Evolutionary conservation across 2,329 filamentous ascomycete species (phyloP), one percentile per base, ranked within the genome.

Genomic region (Myriosclerotinia curreyana): DNA sequence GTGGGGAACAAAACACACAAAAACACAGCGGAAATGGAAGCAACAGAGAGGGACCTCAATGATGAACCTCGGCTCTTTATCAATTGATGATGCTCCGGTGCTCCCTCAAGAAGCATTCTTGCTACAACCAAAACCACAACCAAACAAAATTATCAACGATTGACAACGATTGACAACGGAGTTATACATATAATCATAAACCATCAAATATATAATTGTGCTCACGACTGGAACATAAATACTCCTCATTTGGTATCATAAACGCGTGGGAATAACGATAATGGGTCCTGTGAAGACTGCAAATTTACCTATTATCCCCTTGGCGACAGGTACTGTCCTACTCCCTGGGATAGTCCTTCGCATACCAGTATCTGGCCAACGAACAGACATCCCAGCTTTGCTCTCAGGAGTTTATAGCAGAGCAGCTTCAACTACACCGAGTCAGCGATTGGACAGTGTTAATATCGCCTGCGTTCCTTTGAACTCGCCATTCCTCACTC

Each of bases 391-490:
- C 69, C 89, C 92, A 61, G 90, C 94, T 59, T 85, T 98, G 52
- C 86, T 99, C 64, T 90, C 92, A 25, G 88, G 89, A 70, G 85
- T 96, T 66, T 94, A 96, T 77, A 90, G 90, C 72, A 86, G 87
- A 70, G 87, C 88, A 36, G 82, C 89, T 42, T 84, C 85, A 49
- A 88, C 87, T 71, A 84, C 88, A 69, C 84, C 86, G 36, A 83
- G 82, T 67, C 82, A 86, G 69, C 80, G 83, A 67, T 81, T 88
- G 73, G 84, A 87, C 69, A 80, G 81, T 69, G 86, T 96, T 70
- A 87, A 90, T 11, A 87, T 98, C 69, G 92, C 90, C 61, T 98
- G 94, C 76, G 87, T 98, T 62, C 95, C 95, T 25, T 81, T 97
- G 66, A 88, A 82, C 68, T 95, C 91, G 58, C 87, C 88, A 5